Percentiles rank a stretch among this genome's conserved stretches.
phyloP scores from a whole-genome alignment of 805 yeast genomes.

The Yarrowia sp. region DNA sequence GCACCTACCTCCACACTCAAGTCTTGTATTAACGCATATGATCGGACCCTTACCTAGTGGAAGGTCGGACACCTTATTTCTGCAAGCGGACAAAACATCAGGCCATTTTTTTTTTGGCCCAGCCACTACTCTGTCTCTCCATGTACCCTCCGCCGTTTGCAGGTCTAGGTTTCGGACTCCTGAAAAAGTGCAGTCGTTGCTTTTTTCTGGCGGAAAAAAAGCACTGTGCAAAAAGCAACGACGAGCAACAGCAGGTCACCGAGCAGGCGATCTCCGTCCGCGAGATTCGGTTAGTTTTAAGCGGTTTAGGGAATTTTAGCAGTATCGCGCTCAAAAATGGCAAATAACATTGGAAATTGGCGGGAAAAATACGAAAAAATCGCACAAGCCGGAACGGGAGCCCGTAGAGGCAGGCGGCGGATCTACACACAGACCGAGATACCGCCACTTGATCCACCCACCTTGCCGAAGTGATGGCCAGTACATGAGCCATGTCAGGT shows the following conservation, averaged over 20 bases:
- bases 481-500: slow-evolving; percentile 4
- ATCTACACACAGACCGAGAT: too few species aligned
- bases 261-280: too few species aligned
- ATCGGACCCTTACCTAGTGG: neutral
- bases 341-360: neutral
- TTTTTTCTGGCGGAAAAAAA: neutral
- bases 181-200: neutral
- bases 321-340: neutral
- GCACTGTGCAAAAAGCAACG: slow-evolving; percentile 18
- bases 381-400: too few species aligned
- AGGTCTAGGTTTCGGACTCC: slow-evolving; percentile 2
- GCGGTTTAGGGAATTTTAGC: neutral
- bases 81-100: neutral
- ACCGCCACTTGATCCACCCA: too few species aligned
- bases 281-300: slow-evolving; percentile 7
- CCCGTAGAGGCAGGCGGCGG: too few species aligned
- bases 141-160: slow-evolving; percentile 21
- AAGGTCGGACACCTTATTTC: neutral
- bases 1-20: too few species aligned
- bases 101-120: slow-evolving; percentile 5
- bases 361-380: too few species aligned
- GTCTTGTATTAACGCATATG: neutral
- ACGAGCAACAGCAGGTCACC: slow-evolving; percentile 9
- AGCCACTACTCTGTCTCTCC: neutral
- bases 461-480: neutral